These are phyloP conservation scores for Phaeosphaeriaceae sp. DNA, from an alignment of 2,329 filamentous ascomycete genomes.

Conservation along the genomic window DNA sequence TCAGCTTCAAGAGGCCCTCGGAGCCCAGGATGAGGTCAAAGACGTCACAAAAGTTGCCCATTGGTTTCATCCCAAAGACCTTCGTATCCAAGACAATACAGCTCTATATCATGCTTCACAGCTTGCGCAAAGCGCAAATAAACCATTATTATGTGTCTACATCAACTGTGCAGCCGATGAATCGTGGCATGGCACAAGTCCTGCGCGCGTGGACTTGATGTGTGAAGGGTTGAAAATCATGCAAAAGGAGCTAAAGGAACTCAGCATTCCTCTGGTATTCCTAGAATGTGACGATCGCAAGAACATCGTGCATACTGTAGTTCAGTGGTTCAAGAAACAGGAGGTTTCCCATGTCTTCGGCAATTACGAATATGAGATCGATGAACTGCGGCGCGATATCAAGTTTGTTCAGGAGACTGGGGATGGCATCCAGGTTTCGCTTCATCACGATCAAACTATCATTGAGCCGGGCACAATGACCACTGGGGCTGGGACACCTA, in stretches of 20 bases:
- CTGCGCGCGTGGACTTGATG: constrained; percentile 58
- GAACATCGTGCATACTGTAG: constrained; percentile 50
- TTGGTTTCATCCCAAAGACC: constrained; percentile 60
- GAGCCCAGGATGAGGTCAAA: constrained; percentile 47
- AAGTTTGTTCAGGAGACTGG: constrained; percentile 49
- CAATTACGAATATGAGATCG: constrained; percentile 56
- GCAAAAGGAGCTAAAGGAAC: constrained; percentile 54
- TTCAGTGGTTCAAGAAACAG: constrained; percentile 54
- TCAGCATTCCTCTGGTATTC: constrained; percentile 58
- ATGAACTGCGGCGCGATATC: constrained; percentile 55
- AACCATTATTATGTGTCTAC: constrained; percentile 55
- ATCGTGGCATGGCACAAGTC: constrained; percentile 58
- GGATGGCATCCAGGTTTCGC: constrained; percentile 48
- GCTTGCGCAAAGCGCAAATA: constrained; percentile 53
- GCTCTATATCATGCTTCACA: constrained; percentile 54
- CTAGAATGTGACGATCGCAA: constrained; percentile 52
- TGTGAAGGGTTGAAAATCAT: constrained; percentile 53
- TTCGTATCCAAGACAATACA: constrained; percentile 59
- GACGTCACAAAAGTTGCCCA: constrained; percentile 54
- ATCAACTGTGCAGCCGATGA: constrained; percentile 56
- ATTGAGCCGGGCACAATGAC: constrained; percentile 54
- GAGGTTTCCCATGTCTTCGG: constrained; percentile 56
- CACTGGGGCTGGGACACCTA: constrained; percentile 53
- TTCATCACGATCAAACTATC: constrained; percentile 59
- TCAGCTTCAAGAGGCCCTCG: constrained; percentile 49